Base-by-base conservation (phyloP, 768 basidiomycete species). In the Lanmaoa rubissima region DNA sequence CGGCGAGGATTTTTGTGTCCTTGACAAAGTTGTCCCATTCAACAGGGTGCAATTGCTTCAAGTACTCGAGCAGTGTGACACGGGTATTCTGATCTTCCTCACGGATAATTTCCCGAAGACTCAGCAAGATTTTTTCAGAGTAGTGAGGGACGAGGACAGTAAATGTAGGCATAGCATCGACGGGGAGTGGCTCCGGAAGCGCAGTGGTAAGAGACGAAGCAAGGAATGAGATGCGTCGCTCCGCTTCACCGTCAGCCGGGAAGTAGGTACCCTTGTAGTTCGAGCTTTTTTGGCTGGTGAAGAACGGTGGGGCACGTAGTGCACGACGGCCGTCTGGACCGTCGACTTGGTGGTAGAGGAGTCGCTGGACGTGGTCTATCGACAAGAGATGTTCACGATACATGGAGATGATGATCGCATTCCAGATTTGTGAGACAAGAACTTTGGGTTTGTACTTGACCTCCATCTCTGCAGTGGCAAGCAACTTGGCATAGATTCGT, bases 11-110 rank as follows among this genome's bases (percentile, higher is more conserved):
- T 80, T 98, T 99, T 60, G 97, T 99, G 68, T 99, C 97, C 78
- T 95, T 94, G 64, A 99, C 97, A 68, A 99, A 99, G 73, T 99
- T 99, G 76, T 98, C 97, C 97, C 97, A 99, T 71, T 99, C 97
- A 55, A 98, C 82, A 19, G 97, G 96, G 70, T 98, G 97, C 46
- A 99, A 80, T 72, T 99, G 97, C 75, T 99, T 99, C 71, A 98
- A 78, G 73, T 99, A 99, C 74, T 99, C 97, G 55, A 99, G 82
- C 24, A 98, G 79, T 10, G 97, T 99, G 55, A 99, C 97, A 5
- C 97, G 92, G 9, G 96, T 98, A 69, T 84, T 96, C 69, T 90
- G 87, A 67, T 98, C 95, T 70, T 98, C 95, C 73, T 99, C 97
- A 54, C 96, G 86, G 61, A 99, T 99, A 65, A 99, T 99, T 75